Percentiles rank a stretch among this genome's conserved stretches.
Evolutionary conservation across 768 basidiomycete genomes (phyloP).

Genomic region (Mycena amicta): DNA sequence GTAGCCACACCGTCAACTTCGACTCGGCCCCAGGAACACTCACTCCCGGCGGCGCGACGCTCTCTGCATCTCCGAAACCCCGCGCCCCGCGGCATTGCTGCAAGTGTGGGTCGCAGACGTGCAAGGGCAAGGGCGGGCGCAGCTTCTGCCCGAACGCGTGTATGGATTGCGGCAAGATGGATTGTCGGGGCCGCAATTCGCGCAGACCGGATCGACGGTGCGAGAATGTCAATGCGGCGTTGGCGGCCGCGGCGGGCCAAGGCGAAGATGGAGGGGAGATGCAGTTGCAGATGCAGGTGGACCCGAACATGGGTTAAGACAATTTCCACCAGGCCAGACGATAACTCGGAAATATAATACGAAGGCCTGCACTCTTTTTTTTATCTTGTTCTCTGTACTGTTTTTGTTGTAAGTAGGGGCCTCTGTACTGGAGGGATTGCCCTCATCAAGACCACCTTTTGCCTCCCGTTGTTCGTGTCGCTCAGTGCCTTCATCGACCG

Average conservation of each 20-base stretch:
- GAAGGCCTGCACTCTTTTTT: background rate
- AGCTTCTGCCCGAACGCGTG: conserved; percentile 73
- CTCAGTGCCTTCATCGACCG: too few species aligned
- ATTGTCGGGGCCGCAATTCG: conserved; percentile 78
- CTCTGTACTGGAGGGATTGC: too few species aligned
- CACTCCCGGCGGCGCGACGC: background rate
- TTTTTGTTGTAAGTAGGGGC: too few species aligned
- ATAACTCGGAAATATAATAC: too few species aligned
- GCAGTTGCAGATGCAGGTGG: background rate
- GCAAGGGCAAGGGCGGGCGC: conserved; percentile 82
- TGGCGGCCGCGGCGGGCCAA: background rate
- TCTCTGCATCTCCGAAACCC: conserved; percentile 40
- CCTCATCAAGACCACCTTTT: too few species aligned
- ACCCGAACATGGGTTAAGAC: background rate
- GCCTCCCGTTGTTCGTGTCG: too few species aligned
- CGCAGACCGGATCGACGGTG: conserved; percentile 77
- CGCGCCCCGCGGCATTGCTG: conserved; percentile 75
- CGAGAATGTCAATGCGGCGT: conserved; percentile 44
- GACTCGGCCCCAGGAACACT: background rate
- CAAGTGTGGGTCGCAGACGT: conserved; percentile 80
- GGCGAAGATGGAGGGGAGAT: background rate
- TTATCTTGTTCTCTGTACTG: background rate
- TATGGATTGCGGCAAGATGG: conserved; percentile 81
- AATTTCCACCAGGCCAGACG: too few species aligned
- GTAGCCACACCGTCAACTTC: conserved; percentile 15